Base-by-base conservation (phyloP, 1,284 basidiomycete genomes). In the Austroboletus sp. region DNA sequence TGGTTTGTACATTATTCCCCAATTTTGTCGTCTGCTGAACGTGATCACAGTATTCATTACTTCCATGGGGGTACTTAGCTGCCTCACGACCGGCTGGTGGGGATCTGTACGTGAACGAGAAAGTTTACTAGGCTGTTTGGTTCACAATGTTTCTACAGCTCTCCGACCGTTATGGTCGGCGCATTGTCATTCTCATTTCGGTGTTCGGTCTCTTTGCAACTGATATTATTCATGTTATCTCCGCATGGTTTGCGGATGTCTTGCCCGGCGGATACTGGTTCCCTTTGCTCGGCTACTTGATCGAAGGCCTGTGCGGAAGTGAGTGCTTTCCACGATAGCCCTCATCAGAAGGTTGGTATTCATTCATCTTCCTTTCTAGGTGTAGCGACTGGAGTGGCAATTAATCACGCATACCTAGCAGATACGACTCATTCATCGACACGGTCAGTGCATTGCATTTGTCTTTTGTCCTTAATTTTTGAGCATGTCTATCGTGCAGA, bases 31-130 rank as follows among this genome's bases (percentile, higher is more conserved):
- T 42, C 16, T 37, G 15, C 29, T 57, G 10, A 51, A 42, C 50
- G 40, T 49, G 23, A 15, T 39, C 17, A 5, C 36, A 78, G 82
- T 74, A 26, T 79, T 89, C 60, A 70, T 75, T 0, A 71, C 82
- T 1, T 70, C 74, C n/a, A 80, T 79, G 68, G 92, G 91, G 7
- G 63, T 90, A 35, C 69, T 88, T 15, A 72, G 74, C 33, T 82
- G 80, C 55, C 57, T 93, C 34, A 92, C 89, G 0, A 84, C 86
- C 4, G 89, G 79, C 2, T 90, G 81, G 75, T 95, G 92, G 92
- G 85, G 86, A 42, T 75, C 82, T 41, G 83, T 68, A 29, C 50
- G 45, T 51, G 37, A 25, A 25, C 17, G 8, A n/a, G n/a, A 42
- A 48, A 17, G n/a, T 16, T 36, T 26, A 23, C 33, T 17, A 38